Evolutionary conservation across 1,284 basidiomycete species (phyloP), one percentile per base, ranked within the genome.

Genomic region (Ustilago crameri): DNA sequence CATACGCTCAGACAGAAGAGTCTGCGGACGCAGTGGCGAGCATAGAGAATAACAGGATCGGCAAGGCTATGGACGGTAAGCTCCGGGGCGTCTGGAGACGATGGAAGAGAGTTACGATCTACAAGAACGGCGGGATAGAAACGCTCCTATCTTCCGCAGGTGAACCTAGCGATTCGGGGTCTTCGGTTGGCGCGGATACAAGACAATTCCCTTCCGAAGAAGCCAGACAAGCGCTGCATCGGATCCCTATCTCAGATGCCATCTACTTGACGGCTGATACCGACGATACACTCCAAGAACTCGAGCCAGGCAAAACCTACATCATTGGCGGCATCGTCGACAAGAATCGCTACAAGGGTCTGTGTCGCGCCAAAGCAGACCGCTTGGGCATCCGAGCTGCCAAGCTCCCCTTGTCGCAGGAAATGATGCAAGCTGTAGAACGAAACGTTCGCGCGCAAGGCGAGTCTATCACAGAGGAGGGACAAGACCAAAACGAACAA

Each of bases 281-380:
- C 5, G 87, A 90, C 46, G 89, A 95, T 55, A 93, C 95, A 82
- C 86, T 98, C 40, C 85, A 86, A 9, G 89, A 90, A 65, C 87
- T 99, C 47, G 90, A 88, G 59, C 89, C 92, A 68, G 89, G 90
- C 54, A 92, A 94, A 82, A 91, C 90, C 3, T 98, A 98, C 82
- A 90, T 99, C 74, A 94, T 99, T 59, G 96, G 96, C 32, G 96
- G 95, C 15, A 91, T 99, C 71, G 92, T 92, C 64, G 96, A 99
- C 84, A 91, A 91, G 76, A 99, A 99, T 85, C 90, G 95, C 35
- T 92, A 97, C 87, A 98, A 97, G 88, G 47, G 65, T 32, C 57
- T 98, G 20, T 98, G 96, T 83, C 87, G 92, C 53, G 87, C 93
- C 82, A 96, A 95, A 85, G 93, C 96, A 2, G 86, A 88, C 41